Evolutionary conservation across 2,329 filamentous ascomycete species (phyloP).

Genomic region (Colletotrichum trifolii): DNA sequence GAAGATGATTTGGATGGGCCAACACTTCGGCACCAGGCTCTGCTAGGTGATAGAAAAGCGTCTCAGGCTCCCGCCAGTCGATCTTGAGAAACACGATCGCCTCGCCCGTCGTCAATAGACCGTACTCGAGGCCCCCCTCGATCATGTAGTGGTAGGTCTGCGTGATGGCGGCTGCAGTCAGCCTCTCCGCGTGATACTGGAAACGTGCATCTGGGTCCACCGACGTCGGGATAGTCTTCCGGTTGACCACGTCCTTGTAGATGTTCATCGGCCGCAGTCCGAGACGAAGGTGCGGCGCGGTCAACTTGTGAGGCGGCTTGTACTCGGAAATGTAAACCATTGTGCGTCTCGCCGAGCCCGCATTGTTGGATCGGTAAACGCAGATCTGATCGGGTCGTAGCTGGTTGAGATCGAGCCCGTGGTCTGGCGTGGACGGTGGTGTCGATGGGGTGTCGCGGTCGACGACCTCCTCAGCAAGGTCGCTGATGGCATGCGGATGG

Average conservation of each 20-base stretch:
- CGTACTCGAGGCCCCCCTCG: conserved; percentile 54
- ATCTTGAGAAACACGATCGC: conserved; percentile 56
- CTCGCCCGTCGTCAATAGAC: conserved; percentile 56
- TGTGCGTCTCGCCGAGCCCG: conserved; percentile 11
- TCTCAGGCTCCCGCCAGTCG: conserved; percentile 41
- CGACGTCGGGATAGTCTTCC: conserved; percentile 41
- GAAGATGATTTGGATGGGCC: conserved; percentile 38
- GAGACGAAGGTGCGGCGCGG: conserved; percentile 51
- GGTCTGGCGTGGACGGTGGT: conserved; percentile 18
- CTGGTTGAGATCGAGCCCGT: conserved; percentile 32
- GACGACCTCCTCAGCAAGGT: conserved; percentile 43
- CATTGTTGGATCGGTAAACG: conserved; percentile 36
- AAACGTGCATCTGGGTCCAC: conserved; percentile 45
- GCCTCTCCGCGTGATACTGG: conserved; percentile 48
- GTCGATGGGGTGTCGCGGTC: conserved; percentile 39
- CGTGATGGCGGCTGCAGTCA: conserved; percentile 55
- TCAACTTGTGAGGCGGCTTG: conserved; percentile 60
- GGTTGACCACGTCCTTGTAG: conserved; percentile 48
- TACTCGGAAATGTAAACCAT: conserved; percentile 54
- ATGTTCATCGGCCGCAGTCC: conserved; percentile 54
- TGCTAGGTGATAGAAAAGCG: conserved; percentile 46
- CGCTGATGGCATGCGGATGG: conserved; percentile 42
- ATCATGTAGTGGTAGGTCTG: conserved; percentile 64
- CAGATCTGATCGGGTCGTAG: conserved; percentile 45
- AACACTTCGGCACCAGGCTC: conserved; percentile 43